Evolutionary conservation across 2,329 filamentous ascomycete species (phyloP).

Genomic region (Arthrobotrys pseudoclavata): DNA sequence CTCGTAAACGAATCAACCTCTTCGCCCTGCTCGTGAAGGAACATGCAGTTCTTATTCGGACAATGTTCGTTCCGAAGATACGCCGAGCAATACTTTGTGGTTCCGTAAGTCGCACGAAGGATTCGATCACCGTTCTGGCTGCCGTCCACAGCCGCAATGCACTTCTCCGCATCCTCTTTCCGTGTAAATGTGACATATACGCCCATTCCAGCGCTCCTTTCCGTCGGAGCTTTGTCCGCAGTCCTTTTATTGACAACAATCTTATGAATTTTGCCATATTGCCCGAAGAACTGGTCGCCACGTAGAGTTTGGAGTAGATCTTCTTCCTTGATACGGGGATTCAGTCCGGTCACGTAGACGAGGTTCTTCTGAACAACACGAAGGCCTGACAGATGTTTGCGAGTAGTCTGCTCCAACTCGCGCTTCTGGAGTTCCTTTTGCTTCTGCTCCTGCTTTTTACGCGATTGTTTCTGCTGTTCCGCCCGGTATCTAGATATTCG

Average conservation of each 20-base stretch:
- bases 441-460: conserved; percentile 87
- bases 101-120: conserved; percentile 82
- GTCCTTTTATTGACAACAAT: conserved; percentile 98
- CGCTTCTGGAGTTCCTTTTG: conserved; percentile 97
- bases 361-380: conserved; percentile 98
- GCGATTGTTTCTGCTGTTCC: conserved; percentile 77
- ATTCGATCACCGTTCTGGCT: conserved; percentile 90
- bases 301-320: conserved; percentile 90
- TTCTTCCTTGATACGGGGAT: conserved; percentile 91
- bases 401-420: conserved; percentile 93
- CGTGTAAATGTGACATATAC: conserved; percentile 98
- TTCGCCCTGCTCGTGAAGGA: conserved; percentile 97
- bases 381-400: conserved; percentile 95
- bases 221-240: conserved; percentile 72
- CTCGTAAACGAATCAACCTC: conserved; percentile 96
- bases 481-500: conserved; percentile 68
- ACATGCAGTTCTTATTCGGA: conserved; percentile 97
- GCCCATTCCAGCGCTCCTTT: conserved; percentile 70
- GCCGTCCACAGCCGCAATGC: conserved; percentile 92
- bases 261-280: conserved; percentile 98
- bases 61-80: conserved; percentile 95
- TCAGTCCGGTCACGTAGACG: conserved; percentile 96
- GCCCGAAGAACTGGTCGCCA: conserved; percentile 93
- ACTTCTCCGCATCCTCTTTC: conserved; percentile 88
- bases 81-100: conserved; percentile 98